Evolutionary conservation across 2,329 filamentous ascomycete genomes (phyloP).

Genomic region (Claviceps capensis): DNA sequence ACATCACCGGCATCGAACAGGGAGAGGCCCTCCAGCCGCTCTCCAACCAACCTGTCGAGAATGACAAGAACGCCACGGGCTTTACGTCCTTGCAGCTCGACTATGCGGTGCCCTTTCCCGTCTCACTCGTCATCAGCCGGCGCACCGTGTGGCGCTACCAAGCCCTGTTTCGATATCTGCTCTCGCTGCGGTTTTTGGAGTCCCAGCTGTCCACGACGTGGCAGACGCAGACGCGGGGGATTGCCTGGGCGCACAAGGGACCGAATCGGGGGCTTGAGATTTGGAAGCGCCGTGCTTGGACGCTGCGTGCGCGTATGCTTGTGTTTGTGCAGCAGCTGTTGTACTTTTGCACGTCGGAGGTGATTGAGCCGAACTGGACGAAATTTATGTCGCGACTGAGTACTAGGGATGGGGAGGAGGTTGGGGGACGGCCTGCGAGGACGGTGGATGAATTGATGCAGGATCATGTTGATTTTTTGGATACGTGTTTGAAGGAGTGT

Average conservation of each 20-base stretch:
- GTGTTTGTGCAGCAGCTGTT: constrained; percentile 94
- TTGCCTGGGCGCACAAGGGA: constrained; percentile 72
- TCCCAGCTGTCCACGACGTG: constrained; percentile 75
- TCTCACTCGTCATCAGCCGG: constrained; percentile 87
- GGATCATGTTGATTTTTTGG: constrained; percentile 94
- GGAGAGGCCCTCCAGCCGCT: constrained; percentile 69
- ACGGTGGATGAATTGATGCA: constrained; percentile 98
- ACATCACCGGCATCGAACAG: constrained; percentile 88
- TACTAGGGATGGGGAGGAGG: constrained; percentile 32
- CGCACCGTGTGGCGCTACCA: constrained; percentile 97
- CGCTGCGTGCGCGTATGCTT: constrained; percentile 81
- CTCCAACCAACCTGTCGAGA: constrained; percentile 53
- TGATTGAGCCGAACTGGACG: constrained; percentile 96
- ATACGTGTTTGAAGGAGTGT: constrained; percentile 96
- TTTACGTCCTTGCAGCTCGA: constrained; percentile 91
- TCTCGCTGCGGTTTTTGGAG: constrained; percentile 82
- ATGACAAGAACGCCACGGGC: constrained; percentile 75
- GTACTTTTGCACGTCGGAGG: constrained; percentile 93
- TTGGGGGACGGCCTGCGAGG: constrained; percentile 19
- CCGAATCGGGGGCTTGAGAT: constrained; percentile 62
- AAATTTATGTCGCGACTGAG: constrained; percentile 80
- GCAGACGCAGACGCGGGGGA: constrained; percentile 73
- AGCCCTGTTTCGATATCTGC: constrained; percentile 83
- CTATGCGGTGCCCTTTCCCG: constrained; percentile 85
- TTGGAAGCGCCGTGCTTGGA: constrained; percentile 91